These are phyloP conservation scores for Puccinia hordei DNA, from an alignment of 1,284 basidiomycete species.

Conservation along the genomic window DNA sequence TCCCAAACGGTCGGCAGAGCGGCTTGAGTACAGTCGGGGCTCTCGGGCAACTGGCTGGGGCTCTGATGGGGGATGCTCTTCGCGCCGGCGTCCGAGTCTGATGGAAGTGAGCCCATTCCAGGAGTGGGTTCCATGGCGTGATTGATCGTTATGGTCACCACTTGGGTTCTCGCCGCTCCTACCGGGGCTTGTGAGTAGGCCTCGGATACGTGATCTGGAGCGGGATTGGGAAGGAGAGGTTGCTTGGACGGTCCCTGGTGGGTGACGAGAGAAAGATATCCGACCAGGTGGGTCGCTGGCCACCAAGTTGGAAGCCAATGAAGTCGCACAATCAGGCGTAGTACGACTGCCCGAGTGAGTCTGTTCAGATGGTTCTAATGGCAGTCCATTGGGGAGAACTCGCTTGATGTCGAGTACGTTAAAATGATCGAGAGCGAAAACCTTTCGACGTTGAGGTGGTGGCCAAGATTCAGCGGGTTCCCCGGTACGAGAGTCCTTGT, in stretches of 20 bases:
- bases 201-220: slow-evolving; percentile 6
- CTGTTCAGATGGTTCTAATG: slow-evolving; percentile 3
- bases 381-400: slow-evolving; percentile 1
- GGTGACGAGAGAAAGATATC: not conserved
- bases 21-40: not conserved
- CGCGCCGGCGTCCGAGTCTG: slow-evolving; percentile 13
- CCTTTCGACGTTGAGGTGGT: slow-evolving; percentile 22
- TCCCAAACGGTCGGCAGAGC: not conserved
- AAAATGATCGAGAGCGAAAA: slow-evolving; percentile 38
- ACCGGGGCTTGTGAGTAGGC: not conserved
- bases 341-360: not conserved
- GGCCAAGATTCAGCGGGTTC: slow-evolving; percentile 42
- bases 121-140: not conserved
- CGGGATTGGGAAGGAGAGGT: slow-evolving; percentile 1
- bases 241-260: not conserved
- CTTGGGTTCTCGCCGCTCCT: not conserved
- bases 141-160: not conserved
- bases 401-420: slow-evolving; percentile 12
- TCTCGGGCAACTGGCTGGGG: not conserved
- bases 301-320: too few relatives aligned
- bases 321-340: not conserved
- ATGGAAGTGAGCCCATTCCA: not conserved
- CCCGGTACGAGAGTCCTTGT: slow-evolving; percentile 20
- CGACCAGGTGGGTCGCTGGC: not conserved
- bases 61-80: not conserved